Percentiles rank a stretch among this genome's conserved stretches.
phyloP scores from a whole-genome alignment of 129 eudicot species.

The Smallanthus sonchifolius region DNA sequence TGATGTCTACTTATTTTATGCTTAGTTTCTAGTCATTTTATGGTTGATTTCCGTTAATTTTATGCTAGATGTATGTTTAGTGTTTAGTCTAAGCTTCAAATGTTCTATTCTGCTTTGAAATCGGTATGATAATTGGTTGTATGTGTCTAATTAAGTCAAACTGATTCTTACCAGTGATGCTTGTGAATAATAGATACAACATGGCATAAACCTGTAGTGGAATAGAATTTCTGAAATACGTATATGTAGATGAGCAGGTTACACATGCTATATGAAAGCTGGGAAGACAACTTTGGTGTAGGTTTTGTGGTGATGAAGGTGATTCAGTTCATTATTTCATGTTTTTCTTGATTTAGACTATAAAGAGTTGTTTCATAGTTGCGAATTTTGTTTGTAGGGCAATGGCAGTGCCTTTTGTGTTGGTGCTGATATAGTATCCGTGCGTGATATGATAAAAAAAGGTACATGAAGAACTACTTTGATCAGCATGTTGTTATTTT shows the following conservation, averaged over 20 bases:
- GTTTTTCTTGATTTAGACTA: not conserved
- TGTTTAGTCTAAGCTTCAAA: too few species aligned
- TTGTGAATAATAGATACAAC: too few species aligned
- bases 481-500: not conserved
- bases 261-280: constrained; percentile 52
- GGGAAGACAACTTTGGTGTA: constrained; percentile 65
- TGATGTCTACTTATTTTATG: too few species aligned
- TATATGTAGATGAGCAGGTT: constrained; percentile 41
- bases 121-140: too few species aligned
- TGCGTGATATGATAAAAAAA: constrained; percentile 35
- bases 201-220: too few species aligned
- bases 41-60: too few species aligned
- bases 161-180: too few species aligned
- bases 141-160: too few species aligned
- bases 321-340: constrained; percentile 1
- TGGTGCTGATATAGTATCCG: constrained; percentile 66
- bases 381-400: constrained; percentile 47
- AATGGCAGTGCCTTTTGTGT: constrained; percentile 70
- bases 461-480: constrained; percentile 21
- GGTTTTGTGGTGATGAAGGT: constrained; percentile 81
- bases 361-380: not conserved
- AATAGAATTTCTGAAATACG: too few species aligned
- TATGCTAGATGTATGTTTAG: too few species aligned
- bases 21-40: too few species aligned
- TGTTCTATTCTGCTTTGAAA: too few species aligned